A percentile compares a stretch with the other conserved stretches of the same genome.
Conservation (phyloP, 306 rosid species). For the Prunus padus region DNA sequence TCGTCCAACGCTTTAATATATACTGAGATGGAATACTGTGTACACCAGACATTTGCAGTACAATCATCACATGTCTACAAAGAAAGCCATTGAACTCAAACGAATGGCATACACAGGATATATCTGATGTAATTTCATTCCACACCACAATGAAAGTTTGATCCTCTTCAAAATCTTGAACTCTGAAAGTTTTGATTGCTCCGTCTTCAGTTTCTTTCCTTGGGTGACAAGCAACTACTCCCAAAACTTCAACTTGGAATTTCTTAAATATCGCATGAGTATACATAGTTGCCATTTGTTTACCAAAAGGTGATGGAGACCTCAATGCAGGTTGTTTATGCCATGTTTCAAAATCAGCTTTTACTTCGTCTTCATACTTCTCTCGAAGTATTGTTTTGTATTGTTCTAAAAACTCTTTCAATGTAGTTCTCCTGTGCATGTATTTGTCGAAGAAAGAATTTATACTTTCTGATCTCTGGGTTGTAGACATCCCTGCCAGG, state of each 20-base stretch:
- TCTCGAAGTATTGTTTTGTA: slow-evolving; percentile 30
- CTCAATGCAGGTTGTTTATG: slow-evolving; percentile 44
- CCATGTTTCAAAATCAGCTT: slow-evolving; percentile 45
- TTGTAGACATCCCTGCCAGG: slow-evolving; percentile 42
- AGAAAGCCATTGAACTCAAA: slow-evolving; percentile 50
- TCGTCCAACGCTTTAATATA: slow-evolving; percentile 48
- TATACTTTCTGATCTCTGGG: slow-evolving; percentile 36
- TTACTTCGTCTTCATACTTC: slow-evolving; percentile 45
- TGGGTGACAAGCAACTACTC: slow-evolving; percentile 58
- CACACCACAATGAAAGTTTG: slow-evolving; percentile 40
- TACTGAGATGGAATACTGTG: slow-evolving; percentile 43
- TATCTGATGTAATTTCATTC: slow-evolving; percentile 42
- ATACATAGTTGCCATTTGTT: slow-evolving; percentile 40
- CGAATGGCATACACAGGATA: slow-evolving; percentile 43
- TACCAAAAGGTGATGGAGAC: slow-evolving; percentile 54
- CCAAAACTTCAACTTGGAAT: slow-evolving; percentile 54
- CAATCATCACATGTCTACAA: slow-evolving; percentile 50
- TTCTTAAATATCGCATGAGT: slow-evolving; percentile 42
- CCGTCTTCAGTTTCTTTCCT: slow-evolving; percentile 38
- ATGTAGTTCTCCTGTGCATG: slow-evolving; percentile 41
- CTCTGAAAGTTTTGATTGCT: slow-evolving; percentile 27
- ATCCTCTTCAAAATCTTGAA: slow-evolving; percentile 45
- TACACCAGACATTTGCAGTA: slow-evolving; percentile 50
- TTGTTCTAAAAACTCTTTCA: slow-evolving; percentile 41
- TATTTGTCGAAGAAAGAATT: slow-evolving; percentile 42